A percentile compares a stretch with the other conserved stretches of the same genome.
These are phyloP conservation scores for Hygrophila difformis DNA, from an alignment of 257 asterid species.

Conservation along the genomic window DNA sequence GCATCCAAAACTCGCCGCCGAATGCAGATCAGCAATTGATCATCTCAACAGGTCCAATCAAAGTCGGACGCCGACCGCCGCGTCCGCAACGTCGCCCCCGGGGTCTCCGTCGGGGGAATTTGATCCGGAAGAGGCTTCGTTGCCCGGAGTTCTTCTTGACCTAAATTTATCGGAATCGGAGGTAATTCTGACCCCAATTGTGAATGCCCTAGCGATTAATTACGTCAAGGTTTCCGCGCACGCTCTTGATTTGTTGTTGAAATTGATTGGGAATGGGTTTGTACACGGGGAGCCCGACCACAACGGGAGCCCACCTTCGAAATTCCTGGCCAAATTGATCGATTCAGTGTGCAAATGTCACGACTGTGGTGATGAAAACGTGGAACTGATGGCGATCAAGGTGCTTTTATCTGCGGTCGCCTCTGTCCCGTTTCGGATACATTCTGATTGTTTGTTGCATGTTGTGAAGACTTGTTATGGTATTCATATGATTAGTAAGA, in stretches of 20 bases:
- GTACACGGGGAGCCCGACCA: constrained; percentile 85
- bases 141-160: constrained; percentile 71
- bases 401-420: constrained; percentile 79
- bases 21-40: constrained; percentile 83
- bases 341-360: constrained; percentile 87
- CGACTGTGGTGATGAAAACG: constrained; percentile 69
- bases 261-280: constrained; percentile 75
- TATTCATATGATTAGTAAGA: constrained; percentile 74
- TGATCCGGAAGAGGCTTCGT: constrained; percentile 33
- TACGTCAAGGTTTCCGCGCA: constrained; percentile 73
- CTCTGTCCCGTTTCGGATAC: constrained; percentile 63
- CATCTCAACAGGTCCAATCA: constrained; percentile 45
- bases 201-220: constrained; percentile 56
- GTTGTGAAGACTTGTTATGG: constrained; percentile 92
- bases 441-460: constrained; percentile 82
- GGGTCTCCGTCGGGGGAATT: constrained; percentile 27
- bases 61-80: constrained; percentile 23
- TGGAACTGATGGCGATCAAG: constrained; percentile 75
- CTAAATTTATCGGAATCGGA: constrained; percentile 69
- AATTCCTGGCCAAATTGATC: constrained; percentile 53
- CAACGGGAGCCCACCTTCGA: constrained; percentile 58
- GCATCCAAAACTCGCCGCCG: constrained; percentile 77
- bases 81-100: constrained; percentile 41
- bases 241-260: constrained; percentile 86
- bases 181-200: constrained; percentile 62